Base-by-base conservation (phyloP, 2,329 filamentous ascomycete species). In the Trichoderma endophyticum region DNA sequence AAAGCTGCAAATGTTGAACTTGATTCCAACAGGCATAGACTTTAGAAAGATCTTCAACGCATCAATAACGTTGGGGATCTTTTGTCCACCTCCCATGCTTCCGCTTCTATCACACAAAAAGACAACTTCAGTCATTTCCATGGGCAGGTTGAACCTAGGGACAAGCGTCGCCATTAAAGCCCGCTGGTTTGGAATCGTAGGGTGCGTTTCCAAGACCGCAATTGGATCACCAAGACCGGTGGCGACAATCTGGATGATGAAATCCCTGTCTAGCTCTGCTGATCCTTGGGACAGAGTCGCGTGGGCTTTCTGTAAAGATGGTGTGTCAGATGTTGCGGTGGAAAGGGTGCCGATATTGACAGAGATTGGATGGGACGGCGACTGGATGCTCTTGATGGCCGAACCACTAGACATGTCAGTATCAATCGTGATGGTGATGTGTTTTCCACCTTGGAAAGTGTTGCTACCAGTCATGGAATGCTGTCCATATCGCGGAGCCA, bases 51-150 rank as follows among this genome's bases (percentile, higher is more conserved):
- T 82, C 6, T 86, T 84, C 26, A 92, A 82, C 0, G 90, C 89
- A 1, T 84, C 80, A 28, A 84, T 81, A 3, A 91, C 83, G 36
- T 89, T 85, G 0, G 75, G 73, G 2, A 91, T 91, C 51, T 86
- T 87, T 0, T 79, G 77, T 1, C 59, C 39, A 3, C 78, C 78
- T 0, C 56, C 30, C 90, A 92, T 92, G 72, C 90, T 92, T 0
- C 90, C 91, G 71, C 90, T 92, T 66, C 91, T 86, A 78, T 94
- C 92, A 70, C 90, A 91, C 5, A 94, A 82, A 75, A 94, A 93
- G 21, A 94, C 87, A 26, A 94, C 86, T 77, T 94, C 92, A 4
- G 84, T 83, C 69, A 79, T 80, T 9, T 85, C 83, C 0, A 85
- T 77, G 0, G 88, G 87, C 0, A 93, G 81, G n/a, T 84, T 83